Evolutionary conservation across 2,329 filamentous ascomycete species (phyloP), one percentile per base, ranked within the genome.

Genomic region (Escovopsis sp.): DNA sequence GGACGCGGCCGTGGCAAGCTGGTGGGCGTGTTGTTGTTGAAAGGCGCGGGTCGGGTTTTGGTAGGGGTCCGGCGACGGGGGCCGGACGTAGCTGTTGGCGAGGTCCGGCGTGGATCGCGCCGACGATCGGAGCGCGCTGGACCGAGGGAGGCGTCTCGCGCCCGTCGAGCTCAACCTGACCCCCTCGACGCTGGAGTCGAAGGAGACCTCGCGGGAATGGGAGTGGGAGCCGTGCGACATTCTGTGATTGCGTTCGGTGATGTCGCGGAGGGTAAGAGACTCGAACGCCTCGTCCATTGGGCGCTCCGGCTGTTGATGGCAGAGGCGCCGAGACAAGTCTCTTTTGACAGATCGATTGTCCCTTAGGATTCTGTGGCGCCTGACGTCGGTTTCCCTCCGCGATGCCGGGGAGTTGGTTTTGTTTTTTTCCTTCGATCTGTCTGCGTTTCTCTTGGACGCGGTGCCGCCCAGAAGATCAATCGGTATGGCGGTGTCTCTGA

Each of bases 1-100:
- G 12, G 38, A 27, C 10, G 45, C 44, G 23, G 45, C 45, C 5
- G 47, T 38, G 27, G 41, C 41, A 29, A 44, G 46, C 6, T 45
- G 45, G 16, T 49, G 43, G 5, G 15, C 10, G 31, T 52, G 49
- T 12, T 51, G 49, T 12, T 51, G 45, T 1, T 47, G 46, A 16
- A 48, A 3, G 21, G 21, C 4, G 21, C 21, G 21, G 21, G 9
- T 25, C 4, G 4, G 41, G 35, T n/a, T n/a, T n/a, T 56, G 57
- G 31, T 54, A 46, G 21, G 51, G 42, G 38, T 58, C 56, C n/a
- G 56, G 55, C 3, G 56, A 58, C 1, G 53, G 51, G 2, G 55
- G 54, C 4, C 56, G 53, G 32, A 59, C 54, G 34, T 58, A 53
- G 43, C 56, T 58, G 27, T 54, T 59, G 41, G 58, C 54, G 37